These are phyloP conservation scores for Neopestalotiopsis sp. DNA, from an alignment of 2,329 filamentous ascomycete genomes.

Conservation along the genomic window DNA sequence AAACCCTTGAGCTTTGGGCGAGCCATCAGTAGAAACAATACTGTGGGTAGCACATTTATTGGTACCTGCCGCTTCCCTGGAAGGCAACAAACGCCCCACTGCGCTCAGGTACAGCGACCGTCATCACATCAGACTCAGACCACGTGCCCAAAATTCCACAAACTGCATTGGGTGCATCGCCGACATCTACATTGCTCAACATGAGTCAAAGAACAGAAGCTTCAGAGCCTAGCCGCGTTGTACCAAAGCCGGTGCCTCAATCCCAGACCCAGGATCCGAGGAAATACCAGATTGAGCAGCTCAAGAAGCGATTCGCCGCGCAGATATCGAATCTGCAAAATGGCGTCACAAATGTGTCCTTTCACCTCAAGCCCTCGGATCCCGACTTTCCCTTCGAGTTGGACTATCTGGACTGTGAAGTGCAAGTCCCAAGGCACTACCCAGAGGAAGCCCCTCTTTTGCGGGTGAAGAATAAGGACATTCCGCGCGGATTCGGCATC, in stretches of 20 bases:
- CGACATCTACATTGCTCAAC: constrained; percentile 30
- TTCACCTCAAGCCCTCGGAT: constrained; percentile 75
- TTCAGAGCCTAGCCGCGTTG: constrained; percentile 52
- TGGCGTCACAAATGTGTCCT: constrained; percentile 62
- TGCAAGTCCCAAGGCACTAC: constrained; percentile 69
- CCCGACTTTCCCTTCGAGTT: constrained; percentile 85
- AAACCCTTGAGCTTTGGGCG: too few relatives aligned
- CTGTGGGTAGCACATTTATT: too few relatives aligned
- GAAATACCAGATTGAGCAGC: constrained; percentile 75
- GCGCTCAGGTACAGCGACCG: not conserved
- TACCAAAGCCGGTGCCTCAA: constrained; percentile 69
- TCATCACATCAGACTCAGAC: not conserved
- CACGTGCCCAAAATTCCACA: constrained; percentile 42
- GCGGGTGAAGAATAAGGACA: constrained; percentile 69
- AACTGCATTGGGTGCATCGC: not conserved
- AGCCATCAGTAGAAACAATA: too few relatives aligned
- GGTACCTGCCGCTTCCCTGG: too few relatives aligned
- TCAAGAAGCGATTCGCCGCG: constrained; percentile 68
- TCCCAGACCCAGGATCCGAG: constrained; percentile 71
- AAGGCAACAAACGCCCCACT: not conserved
- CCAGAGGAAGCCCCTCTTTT: constrained; percentile 64
- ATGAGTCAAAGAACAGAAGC: constrained; percentile 52
- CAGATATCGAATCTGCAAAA: constrained; percentile 47
- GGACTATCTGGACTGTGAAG: constrained; percentile 68
- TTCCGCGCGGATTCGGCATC: constrained; percentile 73